Percentiles rank a stretch among this genome's conserved stretches.
Conservation (phyloP, 306 rosid genomes). For the Sophora flavescens region DNA sequence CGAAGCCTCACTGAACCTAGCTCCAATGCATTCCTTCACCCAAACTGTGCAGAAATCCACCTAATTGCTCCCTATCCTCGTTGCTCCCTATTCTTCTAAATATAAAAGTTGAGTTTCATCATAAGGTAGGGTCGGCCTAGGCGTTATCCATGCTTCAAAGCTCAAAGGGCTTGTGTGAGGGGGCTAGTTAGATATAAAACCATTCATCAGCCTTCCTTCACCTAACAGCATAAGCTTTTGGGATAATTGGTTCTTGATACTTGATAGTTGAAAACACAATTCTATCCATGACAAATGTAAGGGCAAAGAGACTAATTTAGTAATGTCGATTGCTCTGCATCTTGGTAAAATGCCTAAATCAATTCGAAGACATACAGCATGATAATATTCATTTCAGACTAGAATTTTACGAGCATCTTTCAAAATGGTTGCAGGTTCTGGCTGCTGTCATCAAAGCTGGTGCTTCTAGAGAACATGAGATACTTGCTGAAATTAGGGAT, state of each 20-base stretch:
- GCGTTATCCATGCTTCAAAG: not conserved
- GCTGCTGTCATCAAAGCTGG: constrained; percentile 99
- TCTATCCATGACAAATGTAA: constrained; percentile 1
- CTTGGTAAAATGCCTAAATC: constrained; percentile 5
- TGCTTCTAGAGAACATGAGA: constrained; percentile 98
- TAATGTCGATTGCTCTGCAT: constrained; percentile 25
- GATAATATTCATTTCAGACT: constrained; percentile 21
- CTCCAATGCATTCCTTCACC: not conserved
- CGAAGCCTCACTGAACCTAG: not conserved
- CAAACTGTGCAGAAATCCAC: not conserved
- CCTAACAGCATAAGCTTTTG: not conserved
- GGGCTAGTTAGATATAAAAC: not conserved
- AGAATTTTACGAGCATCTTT: constrained; percentile 23
- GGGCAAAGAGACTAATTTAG: constrained; percentile 23
- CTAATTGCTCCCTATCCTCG: not conserved
- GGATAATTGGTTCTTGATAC: not conserved
- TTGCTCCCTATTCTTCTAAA: not conserved
- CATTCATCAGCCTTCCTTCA: not conserved
- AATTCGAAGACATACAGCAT: constrained; percentile 20
- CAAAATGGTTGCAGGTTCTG: constrained; percentile 70
- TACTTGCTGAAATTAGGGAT: constrained; percentile 96
- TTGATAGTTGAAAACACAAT: not conserved
- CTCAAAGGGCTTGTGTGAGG: not conserved
- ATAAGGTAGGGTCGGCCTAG: not conserved
- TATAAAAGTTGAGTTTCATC: not conserved